Evolutionary conservation across 768 basidiomycete genomes (phyloP), one percentile per base, ranked within the genome.

Genomic region (Boletus sp.): DNA sequence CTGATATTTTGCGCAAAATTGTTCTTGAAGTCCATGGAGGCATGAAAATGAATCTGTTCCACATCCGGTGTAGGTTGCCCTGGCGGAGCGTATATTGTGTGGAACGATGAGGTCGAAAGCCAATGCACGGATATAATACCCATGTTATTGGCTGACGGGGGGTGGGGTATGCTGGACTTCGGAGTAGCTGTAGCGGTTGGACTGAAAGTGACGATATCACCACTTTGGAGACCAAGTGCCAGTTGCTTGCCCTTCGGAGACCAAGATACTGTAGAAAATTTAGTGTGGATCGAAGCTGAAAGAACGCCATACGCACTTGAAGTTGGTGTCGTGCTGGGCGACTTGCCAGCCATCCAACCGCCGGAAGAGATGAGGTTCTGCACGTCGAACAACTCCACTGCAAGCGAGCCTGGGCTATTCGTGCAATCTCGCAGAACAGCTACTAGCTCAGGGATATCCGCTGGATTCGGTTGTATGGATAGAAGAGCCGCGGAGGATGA

Each of bases 161-260:
- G 87, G 7, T 61, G 70, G 3, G 78, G 75, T 37, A 91, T 76
- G 60, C 83, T 80, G 49, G 79, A 83, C 64, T 89, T 83, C 7
- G 78, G 77, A 2, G 75, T 71, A 6, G 79, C 72, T 10, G 82
- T 82, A 54, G 83, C 82, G 11, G 75, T 75, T 24, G 86, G 78
- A 39, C 80, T 77, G 67, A 83, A 92, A 0, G 88, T 84, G 41
- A 89, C 67, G 39, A 92, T 85, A 52, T 87, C 86, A 3, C 90
- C 90, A 18, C 77, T 79, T 60, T 81, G 81, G 15, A 91, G 72
- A 24, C 87, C 91, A 46, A 93, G 80, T 1, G 89, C 89, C 41
- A 93, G 76, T 54, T 92, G 90, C 67, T 90, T 93, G 45, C 90
- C 91, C 68, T 90, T 91, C 2, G 90, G 88, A 4, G 90, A 92